Base-by-base conservation (phyloP, 2,329 filamentous ascomycete genomes). In the Talaromyces rugulosus region DNA sequence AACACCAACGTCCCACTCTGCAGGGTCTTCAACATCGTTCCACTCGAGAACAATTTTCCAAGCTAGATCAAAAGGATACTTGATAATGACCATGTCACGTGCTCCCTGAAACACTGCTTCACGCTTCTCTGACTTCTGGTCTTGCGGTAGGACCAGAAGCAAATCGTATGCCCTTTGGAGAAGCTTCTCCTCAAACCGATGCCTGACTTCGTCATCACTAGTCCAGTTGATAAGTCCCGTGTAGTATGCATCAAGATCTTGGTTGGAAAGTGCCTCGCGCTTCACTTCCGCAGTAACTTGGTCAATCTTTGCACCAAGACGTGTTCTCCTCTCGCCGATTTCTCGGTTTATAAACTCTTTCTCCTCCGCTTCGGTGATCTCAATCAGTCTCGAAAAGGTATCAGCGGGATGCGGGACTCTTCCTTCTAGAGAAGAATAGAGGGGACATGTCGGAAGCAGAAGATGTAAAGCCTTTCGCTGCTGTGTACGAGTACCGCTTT, bases 41-140 rank as follows among this genome's bases (percentile, higher is more conserved):
- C 94, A 98, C 71, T 98, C 91, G 62, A 99, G 82, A 33, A 90
- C 85, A 64, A 97, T 89, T 69, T 92, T 89, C 96, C 96, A 99
- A 0, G 95, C 95, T 16, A 96, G 82, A 65, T 89, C 86, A 76
- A 89, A 96, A 0, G 92, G 91, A 68, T 98, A 92, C 69, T 94
- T 93, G 73, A 99, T 95, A 63, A 96, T 90, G 64, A 99, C 94
- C 90, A 99, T 96, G 64, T 94, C 95, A 65, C 88, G 87, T 0
- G 94, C 92, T 58, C 95, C 80, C 63, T 89, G 88, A 69, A 89
- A 77, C 0, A 96, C 89, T 65, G 89, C 87, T 40, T 86, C 80
- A 30, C 90, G 85, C 74, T 96, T 92, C 18, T 81, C 76, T 0
- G 78, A 72, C 75, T 98, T 98, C 62, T 87, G 80, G 3, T 88